Evolutionary conservation across 1,284 basidiomycete species (phyloP).

Genomic region (Cryptococcus jaspeensis): DNA sequence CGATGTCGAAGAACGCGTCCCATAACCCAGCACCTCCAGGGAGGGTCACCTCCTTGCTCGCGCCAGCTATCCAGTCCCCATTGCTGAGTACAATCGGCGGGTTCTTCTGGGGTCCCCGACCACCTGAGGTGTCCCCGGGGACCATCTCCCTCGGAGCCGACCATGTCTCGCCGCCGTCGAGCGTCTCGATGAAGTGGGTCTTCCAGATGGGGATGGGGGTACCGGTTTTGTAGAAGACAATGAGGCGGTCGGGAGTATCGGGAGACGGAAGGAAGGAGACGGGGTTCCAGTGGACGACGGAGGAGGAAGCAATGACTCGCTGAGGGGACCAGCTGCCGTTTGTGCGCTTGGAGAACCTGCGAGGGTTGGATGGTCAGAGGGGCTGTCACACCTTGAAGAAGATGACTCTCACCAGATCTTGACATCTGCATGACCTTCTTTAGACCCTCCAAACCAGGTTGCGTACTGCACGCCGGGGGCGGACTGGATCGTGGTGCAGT

Average conservation of each 20-base stretch:
- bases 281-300: conserved; percentile 24
- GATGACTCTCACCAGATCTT: conserved; percentile 14
- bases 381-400: too few species aligned
- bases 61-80: conserved; percentile 22
- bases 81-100: conserved; percentile 17
- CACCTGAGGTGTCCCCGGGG: conserved; percentile 13
- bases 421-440: conserved; percentile 15
- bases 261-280: conserved; percentile 19
- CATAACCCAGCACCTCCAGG: conserved; percentile 14
- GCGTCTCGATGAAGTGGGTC: conserved; percentile 12
- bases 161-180: conserved; percentile 20
- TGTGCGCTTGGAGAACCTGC: conserved; percentile 12
- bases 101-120: conserved; percentile 22
- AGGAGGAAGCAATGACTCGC: conserved; percentile 8
- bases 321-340: conserved; percentile 12
- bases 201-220: conserved; percentile 20
- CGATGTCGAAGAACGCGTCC: conserved; percentile 21
- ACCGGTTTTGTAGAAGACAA: conserved; percentile 23
- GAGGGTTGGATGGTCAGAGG: too few species aligned
- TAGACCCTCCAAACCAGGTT: conserved; percentile 17
- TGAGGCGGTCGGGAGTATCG: conserved; percentile 5
- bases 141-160: conserved; percentile 14
- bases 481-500: conserved; percentile 12
- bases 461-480: conserved; percentile 1
- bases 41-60: conserved; percentile 19